Evolutionary conservation across 2,329 filamentous ascomycete genomes (phyloP).

Genomic region (Cytospora piceicola): DNA sequence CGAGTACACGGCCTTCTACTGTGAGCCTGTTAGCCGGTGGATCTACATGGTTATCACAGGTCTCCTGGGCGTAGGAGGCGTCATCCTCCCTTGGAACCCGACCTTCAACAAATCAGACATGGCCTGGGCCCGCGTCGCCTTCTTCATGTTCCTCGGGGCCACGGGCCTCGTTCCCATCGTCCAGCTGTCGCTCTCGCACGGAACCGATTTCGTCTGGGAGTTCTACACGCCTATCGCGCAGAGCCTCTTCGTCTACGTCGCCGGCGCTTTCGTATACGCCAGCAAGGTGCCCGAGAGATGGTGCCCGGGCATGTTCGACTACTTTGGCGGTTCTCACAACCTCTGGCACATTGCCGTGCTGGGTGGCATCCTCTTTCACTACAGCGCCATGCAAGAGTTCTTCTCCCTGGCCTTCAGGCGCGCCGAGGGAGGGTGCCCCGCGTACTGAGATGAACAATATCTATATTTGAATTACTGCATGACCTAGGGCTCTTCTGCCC

Average conservation of each 20-base stretch:
- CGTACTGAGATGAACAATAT: conserved; percentile 45
- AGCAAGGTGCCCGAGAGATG: conserved; percentile 92
- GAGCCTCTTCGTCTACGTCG: conserved; percentile 82
- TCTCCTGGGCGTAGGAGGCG: conserved; percentile 79
- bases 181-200: conserved; percentile 79
- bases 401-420: conserved; percentile 78
- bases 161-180: conserved; percentile 89
- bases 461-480: conserved; percentile 3
- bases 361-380: conserved; percentile 96
- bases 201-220: conserved; percentile 77
- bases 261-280: conserved; percentile 85
- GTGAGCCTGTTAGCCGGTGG: conserved; percentile 86
- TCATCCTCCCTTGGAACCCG: conserved; percentile 94
- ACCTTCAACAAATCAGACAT: conserved; percentile 91
- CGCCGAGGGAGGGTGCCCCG: conserved; percentile 63
- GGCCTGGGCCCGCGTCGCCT: conserved; percentile 89
- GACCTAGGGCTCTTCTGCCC: conserved; percentile 12
- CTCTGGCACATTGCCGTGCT: conserved; percentile 96
- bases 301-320: conserved; percentile 92
- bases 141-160: conserved; percentile 84
- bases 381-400: conserved; percentile 93
- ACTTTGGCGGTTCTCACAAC: conserved; percentile 93
- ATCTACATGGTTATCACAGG: conserved; percentile 84
- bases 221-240: conserved; percentile 90
- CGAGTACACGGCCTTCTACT: conserved; percentile 98